Evolutionary conservation across 2,329 filamentous ascomycete genomes (phyloP).

Genomic region (Cladosporium oxysporum): DNA sequence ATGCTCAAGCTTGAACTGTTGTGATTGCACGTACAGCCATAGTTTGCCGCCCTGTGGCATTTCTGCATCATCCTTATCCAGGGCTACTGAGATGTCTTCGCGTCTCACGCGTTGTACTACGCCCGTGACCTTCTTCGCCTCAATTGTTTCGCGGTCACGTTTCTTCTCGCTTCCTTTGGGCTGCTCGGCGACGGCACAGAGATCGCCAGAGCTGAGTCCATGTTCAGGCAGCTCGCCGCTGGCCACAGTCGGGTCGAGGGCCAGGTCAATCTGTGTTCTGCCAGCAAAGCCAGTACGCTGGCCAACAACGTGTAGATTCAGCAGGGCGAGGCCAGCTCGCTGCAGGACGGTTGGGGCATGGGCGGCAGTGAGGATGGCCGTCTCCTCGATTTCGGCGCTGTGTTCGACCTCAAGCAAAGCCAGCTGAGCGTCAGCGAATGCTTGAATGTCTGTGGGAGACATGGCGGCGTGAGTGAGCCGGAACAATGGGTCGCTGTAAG

Average conservation of each 20-base stretch:
- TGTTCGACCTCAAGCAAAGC: conserved; percentile 71
- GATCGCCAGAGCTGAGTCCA: conserved; percentile 74
- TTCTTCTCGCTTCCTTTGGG: conserved; percentile 70
- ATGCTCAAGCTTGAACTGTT: conserved; percentile 4
- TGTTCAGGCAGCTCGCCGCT: conserved; percentile 64
- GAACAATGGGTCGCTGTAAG: not conserved
- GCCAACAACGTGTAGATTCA: conserved; percentile 71
- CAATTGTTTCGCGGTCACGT: conserved; percentile 69
- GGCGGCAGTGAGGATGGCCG: conserved; percentile 64
- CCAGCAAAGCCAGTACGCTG: conserved; percentile 89
- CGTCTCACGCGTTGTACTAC: conserved; percentile 68
- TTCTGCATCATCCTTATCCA: conserved; percentile 65
- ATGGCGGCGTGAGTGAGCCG: conserved; percentile 1
- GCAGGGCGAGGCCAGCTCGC: conserved; percentile 75
- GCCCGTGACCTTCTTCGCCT: conserved; percentile 67
- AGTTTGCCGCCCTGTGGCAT: conserved; percentile 55
- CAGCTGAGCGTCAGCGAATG: conserved; percentile 72
- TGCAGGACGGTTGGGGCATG: conserved; percentile 70
- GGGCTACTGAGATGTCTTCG: conserved; percentile 63
- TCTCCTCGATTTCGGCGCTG: conserved; percentile 70
- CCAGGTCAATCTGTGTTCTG: conserved; percentile 83
- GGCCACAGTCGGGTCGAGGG: conserved; percentile 68
- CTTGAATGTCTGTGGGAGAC: conserved; percentile 55
- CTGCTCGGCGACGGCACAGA: conserved; percentile 75
- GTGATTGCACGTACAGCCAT: conserved; percentile 58